Base-by-base conservation (phyloP, 2,329 filamentous ascomycete species). In the Cladosporium halotolerans region DNA sequence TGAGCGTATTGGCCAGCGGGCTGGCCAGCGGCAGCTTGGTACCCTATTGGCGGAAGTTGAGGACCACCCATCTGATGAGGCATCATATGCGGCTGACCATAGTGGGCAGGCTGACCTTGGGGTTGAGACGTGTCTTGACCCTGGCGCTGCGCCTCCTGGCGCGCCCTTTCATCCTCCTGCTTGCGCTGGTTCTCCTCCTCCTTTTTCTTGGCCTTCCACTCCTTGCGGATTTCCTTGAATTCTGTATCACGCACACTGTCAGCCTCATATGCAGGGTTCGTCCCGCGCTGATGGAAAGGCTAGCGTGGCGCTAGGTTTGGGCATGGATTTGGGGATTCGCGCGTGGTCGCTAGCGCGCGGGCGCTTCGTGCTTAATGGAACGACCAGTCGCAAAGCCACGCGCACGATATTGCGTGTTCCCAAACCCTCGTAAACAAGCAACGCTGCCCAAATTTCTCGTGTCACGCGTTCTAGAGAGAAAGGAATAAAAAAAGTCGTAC, bases 131-230 rank as follows among this genome's bases (percentile, higher is more conserved):
- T 68, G 60, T 84, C 81, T 23, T 77, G 72, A 45, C 79, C 79
- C 47, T 79, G 74, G 44, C 62, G 77, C 9, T 73, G 76, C 54
- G 78, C 84, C 31, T 81, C 80, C 70, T 84, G 84, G 53, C 91
- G 87, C 58, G 84, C 80, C 60, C 85, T 80, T 67, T 96, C 91
- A 59, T 97, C 92, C 9, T 91, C 89, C 10, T 86, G 87, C 77
- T 96, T 96, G 66, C 91, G 88, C 63, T 83, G 80, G 48, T 85
- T 85, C 61, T 97, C 92, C 64, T 97, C 92, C 70, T 97, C 93
- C 88, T 99, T 99, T 82, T 97, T 97, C 66, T 93, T 89, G 38
- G 89, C 88, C 76, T 97, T 99, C 93, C 93, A 99, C 68, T 97
- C 92, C 69, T 97, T 97, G 59, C 93, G 88, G 56, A 97, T 96